Conservation (phyloP, 1,284 basidiomycete genomes). For the Inonotus obliquus region DNA sequence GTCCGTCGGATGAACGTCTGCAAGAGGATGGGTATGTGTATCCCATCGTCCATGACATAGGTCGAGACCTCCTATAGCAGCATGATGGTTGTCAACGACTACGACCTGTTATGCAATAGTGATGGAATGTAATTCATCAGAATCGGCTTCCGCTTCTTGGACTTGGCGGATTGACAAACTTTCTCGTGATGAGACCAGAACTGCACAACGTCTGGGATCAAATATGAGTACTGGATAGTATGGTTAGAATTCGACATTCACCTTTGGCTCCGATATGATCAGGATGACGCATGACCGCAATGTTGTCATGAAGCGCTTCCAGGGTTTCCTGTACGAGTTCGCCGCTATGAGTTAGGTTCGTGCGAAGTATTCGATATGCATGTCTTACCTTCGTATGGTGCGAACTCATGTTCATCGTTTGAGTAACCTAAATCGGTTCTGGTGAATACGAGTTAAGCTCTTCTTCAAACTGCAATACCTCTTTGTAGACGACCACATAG, state of each 20-base stretch:
- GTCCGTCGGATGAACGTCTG: conserved; percentile 86
- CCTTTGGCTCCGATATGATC: conserved; percentile 84
- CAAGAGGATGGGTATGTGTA: conserved; percentile 78
- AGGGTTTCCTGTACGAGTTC: conserved; percentile 52
- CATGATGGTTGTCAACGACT: conserved; percentile 81
- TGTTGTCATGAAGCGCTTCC: conserved; percentile 81
- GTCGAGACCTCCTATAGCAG: conserved; percentile 83
- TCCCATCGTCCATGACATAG: conserved; percentile 97
- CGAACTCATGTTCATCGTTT: conserved; percentile 86
- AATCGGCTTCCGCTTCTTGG: too few relatives aligned
- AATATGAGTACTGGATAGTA: neutral
- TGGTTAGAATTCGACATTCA: conserved; percentile 24
- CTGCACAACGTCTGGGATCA: conserved; percentile 57
- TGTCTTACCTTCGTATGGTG: conserved; percentile 72
- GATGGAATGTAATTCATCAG: neutral
- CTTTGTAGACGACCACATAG: conserved; percentile 88
- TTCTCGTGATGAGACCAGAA: conserved; percentile 87
- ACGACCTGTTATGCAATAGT: conserved; percentile 46
- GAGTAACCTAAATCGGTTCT: conserved; percentile 57
- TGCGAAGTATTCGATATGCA: conserved; percentile 1
- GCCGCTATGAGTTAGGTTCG: neutral
- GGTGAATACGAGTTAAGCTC: neutral
- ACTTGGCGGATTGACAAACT: conserved; percentile 15
- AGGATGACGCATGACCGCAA: conserved; percentile 83
- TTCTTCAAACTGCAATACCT: too few relatives aligned